Evolutionary conservation across 768 basidiomycete genomes (phyloP).

Genomic region (Leccinum aurantiacum): DNA sequence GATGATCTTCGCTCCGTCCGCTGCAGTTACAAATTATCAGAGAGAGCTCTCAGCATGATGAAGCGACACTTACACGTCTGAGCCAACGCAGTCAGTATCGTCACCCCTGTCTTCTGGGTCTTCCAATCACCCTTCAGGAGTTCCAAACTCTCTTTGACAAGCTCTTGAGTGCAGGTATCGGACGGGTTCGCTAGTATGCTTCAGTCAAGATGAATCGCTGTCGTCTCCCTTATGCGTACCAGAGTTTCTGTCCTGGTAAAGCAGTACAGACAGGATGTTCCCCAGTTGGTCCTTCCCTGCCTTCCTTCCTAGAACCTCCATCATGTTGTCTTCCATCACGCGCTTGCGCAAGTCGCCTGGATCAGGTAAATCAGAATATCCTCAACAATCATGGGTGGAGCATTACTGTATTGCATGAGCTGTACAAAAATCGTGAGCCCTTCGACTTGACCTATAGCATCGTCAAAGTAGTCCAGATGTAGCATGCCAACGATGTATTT

Average conservation of each 20-base stretch:
- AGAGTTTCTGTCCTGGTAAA: slow-evolving; percentile 23
- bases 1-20: neutral
- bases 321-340: slow-evolving; percentile 17
- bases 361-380: neutral
- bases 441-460: slow-evolving; percentile 24
- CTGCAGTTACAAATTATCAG: neutral
- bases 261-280: slow-evolving; percentile 23
- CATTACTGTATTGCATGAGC: slow-evolving; percentile 22
- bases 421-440: slow-evolving; percentile 27
- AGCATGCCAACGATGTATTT: slow-evolving; percentile 24
- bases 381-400: neutral
- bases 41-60: neutral
- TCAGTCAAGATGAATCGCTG: neutral
- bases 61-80: slow-evolving; percentile 14
- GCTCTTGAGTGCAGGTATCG: slow-evolving; percentile 13
- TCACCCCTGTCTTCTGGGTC: slow-evolving; percentile 24
- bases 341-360: slow-evolving; percentile 17
- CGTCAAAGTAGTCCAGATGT: slow-evolving; percentile 26
- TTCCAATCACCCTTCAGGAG: slow-evolving; percentile 14
- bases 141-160: slow-evolving; percentile 14
- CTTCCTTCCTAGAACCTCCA: slow-evolving; percentile 18
- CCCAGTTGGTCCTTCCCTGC: slow-evolving; percentile 14
- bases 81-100: slow-evolving; percentile 23
- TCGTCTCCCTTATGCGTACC: neutral
- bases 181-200: neutral